These are phyloP conservation scores for Picea engelmannii DNA, from an alignment of 83 land plant species.

Conservation along the genomic window DNA sequence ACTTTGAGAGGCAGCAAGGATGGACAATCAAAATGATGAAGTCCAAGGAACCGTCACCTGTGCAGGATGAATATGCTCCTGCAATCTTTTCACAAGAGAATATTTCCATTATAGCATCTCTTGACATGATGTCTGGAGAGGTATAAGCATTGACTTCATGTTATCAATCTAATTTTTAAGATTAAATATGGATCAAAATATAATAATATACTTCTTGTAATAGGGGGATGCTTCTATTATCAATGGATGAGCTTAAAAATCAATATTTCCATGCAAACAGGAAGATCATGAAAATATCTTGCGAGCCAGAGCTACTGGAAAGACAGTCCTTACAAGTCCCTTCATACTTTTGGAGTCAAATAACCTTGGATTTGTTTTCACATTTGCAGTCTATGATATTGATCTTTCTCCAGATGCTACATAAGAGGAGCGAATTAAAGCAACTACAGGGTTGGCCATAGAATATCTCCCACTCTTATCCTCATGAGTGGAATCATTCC, in stretches of 20 bases:
- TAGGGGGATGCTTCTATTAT: no score
- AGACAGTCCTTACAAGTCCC: constrained; percentile 59
- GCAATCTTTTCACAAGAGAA: constrained; percentile 86
- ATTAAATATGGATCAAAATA: no score
- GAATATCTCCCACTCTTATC: no score
- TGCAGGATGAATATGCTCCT: neutral
- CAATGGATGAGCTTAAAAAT: no score
- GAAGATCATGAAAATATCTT: constrained; percentile 57
- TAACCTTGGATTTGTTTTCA: constrained; percentile 42
- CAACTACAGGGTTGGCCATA: constrained; percentile 42
- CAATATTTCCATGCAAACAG: constrained; percentile 19
- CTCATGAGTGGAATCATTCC: no score
- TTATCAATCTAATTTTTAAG: no score
- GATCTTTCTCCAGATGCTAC: constrained; percentile 49
- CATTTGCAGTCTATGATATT: constrained; percentile 48
- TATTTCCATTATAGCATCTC: constrained; percentile 61
- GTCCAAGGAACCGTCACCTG: constrained; percentile 55
- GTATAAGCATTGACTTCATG: constrained; percentile 20
- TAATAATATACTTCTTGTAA: no score
- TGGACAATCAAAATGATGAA: constrained; percentile 54
- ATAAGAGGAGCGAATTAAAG: constrained; percentile 42
- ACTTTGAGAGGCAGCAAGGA: no score
- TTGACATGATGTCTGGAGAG: constrained; percentile 96
- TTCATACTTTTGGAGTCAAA: constrained; percentile 28
- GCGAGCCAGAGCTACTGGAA: constrained; percentile 1